These are phyloP conservation scores for Auriculariales sp. DNA, from an alignment of 768 basidiomycete species.

Conservation along the genomic window DNA sequence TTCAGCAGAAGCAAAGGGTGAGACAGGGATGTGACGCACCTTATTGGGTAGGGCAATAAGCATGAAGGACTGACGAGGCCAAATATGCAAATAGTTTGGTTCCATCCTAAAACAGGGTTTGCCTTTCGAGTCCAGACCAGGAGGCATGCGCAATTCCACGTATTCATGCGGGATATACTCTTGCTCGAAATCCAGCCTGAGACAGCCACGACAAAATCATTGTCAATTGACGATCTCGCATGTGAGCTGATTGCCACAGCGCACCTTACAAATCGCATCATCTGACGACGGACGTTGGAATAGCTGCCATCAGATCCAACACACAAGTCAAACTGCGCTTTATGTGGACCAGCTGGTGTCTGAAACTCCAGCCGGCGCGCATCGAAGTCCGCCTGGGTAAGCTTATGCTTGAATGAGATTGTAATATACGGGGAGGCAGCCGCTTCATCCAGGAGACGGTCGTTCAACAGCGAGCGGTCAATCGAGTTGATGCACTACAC, in stretches of 20 bases:
- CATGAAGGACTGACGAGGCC: constrained; percentile 99
- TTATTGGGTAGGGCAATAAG: constrained; percentile 96
- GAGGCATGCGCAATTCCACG: constrained; percentile 90
- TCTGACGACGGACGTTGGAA: constrained; percentile 77
- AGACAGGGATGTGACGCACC: constrained; percentile 32
- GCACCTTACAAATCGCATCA: constrained; percentile 89
- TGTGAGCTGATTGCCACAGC: constrained; percentile 5
- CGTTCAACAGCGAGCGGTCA: constrained; percentile 76
- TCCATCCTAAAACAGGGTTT: constrained; percentile 68
- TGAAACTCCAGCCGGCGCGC: constrained; percentile 37
- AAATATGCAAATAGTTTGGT: constrained; percentile 94
- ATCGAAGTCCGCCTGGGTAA: constrained; percentile 64
- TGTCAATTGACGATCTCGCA: background rate
- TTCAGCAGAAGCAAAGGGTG: constrained; percentile 12
- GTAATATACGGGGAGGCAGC: constrained; percentile 46
- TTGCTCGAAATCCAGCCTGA: constrained; percentile 89
- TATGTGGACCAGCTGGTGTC: constrained; percentile 25
- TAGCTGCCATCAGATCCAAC: constrained; percentile 92
- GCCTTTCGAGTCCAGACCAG: constrained; percentile 47
- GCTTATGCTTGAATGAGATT: constrained; percentile 70
- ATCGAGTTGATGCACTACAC: constrained; percentile 91
- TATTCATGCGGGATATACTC: constrained; percentile 94
- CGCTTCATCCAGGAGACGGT: constrained; percentile 66
- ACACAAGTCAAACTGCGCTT: constrained; percentile 57
- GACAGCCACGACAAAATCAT: constrained; percentile 3